phyloP scores from a whole-genome alignment of 768 basidiomycete genomes.

The Lyophyllum semitale region DNA sequence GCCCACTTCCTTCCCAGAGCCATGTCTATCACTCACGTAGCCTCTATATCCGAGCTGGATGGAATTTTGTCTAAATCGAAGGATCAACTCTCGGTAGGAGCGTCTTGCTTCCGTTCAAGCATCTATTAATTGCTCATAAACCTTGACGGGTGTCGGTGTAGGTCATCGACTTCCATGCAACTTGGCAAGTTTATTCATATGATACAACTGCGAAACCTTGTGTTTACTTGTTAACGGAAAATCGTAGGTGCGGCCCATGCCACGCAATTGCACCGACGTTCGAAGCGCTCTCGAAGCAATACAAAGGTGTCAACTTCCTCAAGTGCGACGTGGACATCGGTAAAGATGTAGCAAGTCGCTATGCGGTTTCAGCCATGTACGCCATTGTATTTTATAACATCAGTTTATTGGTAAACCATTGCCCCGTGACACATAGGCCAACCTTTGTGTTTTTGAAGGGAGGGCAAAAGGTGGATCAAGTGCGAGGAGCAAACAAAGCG shows the following conservation, averaged over 20 bases:
- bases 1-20: not conserved
- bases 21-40: slow-evolving; percentile 66
- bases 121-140: slow-evolving; percentile 1
- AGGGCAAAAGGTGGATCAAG: slow-evolving; percentile 63
- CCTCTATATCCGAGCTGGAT: slow-evolving; percentile 65
- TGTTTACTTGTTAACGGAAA: slow-evolving; percentile 7
- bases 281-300: slow-evolving; percentile 69
- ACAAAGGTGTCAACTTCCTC: slow-evolving; percentile 74
- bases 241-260: slow-evolving; percentile 82
- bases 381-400: slow-evolving; percentile 21
- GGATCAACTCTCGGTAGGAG: slow-evolving; percentile 63
- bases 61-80: slow-evolving; percentile 56
- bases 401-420: not conserved
- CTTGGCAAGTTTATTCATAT: slow-evolving; percentile 53
- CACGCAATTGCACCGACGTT: slow-evolving; percentile 79
- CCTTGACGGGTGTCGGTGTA: slow-evolving; percentile 22
- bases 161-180: slow-evolving; percentile 89
- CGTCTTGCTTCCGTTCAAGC: not conserved
- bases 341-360: slow-evolving; percentile 62
- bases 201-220: not conserved
- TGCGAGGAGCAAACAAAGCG: slow-evolving; percentile 72
- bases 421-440: slow-evolving; percentile 54
- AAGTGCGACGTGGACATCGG: slow-evolving; percentile 82
- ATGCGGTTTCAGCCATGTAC: slow-evolving; percentile 75
- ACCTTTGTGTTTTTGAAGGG: slow-evolving; percentile 82